Evolutionary conservation across 176 grass and related monocot species (phyloP), one percentile per base, ranked within the genome.

Genomic region (Hsuehochloa calcarea): DNA sequence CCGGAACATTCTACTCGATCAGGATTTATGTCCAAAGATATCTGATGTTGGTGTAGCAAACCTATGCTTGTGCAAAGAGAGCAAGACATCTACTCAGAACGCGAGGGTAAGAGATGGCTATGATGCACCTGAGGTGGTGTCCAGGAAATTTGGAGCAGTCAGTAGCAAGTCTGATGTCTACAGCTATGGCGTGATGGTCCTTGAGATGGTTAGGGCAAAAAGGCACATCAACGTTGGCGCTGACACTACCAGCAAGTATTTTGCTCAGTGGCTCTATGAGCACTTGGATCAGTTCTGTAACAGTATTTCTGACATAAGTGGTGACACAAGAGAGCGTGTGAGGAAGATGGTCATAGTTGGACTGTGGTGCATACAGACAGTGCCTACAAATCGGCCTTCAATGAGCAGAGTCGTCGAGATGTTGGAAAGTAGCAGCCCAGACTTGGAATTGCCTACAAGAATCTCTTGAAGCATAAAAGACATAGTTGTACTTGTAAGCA

Each of bases 41-140:
- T 90, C 90, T 23, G 87, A 94, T 84, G 80, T 92, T 19, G 90
- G 92, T 5, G 65, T 94, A 3, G 67, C 93, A 70, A 92, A 88
- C 26, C 25, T 94, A 6, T 80, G 88, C 31, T 40, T 54, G n/a
- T 5, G 8, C 15, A 90, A 69, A 47, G 80, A 86, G 8, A 55
- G 86, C 34, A 73, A 63, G 13, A n/a, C 76, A 19, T 86, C 86
- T 22, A 27, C 59, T 9, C 59, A 37, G 0, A 29, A 8, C 19
- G 58, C 4, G 16, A 85, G 66, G 78, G 86, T 31, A 82, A 87
- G 70, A 52, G 64, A 85, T 49, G 86, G 76, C 27, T 95, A 91
- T 17, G 85, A 91, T 29, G 93, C 93, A 3, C 86, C 90, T 10
- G 93, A 95, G 68, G 20, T 92, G 0, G 17, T 92, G 23, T 88